Evolutionary conservation across 1,284 basidiomycete species (phyloP).

Genomic region (Anthracocystis setariae): DNA sequence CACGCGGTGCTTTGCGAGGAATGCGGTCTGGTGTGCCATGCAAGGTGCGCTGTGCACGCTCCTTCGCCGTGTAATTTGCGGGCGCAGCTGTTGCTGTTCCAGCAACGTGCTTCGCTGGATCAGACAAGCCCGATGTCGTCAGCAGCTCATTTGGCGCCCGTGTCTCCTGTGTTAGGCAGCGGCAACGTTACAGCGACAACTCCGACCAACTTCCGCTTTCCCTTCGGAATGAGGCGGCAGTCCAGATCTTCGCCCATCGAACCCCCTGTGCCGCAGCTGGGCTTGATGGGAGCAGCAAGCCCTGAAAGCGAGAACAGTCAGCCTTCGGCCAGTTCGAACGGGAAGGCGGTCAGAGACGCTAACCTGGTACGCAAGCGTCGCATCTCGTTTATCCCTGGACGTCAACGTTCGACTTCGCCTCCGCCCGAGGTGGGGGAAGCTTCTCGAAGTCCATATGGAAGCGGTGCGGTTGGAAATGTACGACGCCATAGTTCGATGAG

Average conservation of each 20-base stretch:
- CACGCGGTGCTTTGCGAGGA: conserved; percentile 86
- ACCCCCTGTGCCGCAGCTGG: conserved; percentile 7
- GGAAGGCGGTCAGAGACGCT: conserved; percentile 25
- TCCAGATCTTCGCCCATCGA: conserved; percentile 33
- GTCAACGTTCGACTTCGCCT: conserved; percentile 39
- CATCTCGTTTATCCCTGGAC: conserved; percentile 48
- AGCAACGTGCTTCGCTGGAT: conserved; percentile 47
- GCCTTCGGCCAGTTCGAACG: conserved; percentile 13
- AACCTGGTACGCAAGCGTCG: conserved; percentile 37
- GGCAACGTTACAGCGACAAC: conserved; percentile 7
- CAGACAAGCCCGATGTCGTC: conserved; percentile 38
- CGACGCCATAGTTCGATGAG: conserved; percentile 51
- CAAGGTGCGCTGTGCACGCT: conserved; percentile 79
- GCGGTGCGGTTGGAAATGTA: conserved; percentile 15
- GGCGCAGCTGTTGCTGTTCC: conserved; percentile 70
- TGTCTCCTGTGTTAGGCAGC: conserved; percentile 22
- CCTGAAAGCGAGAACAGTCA: conserved; percentile 9
- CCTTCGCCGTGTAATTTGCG: conserved; percentile 84
- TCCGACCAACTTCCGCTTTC: conserved; percentile 51
- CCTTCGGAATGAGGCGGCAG: conserved; percentile 49
- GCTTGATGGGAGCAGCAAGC: conserved; percentile 13
- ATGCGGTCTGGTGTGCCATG: conserved; percentile 87
- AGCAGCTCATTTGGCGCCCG: conserved; percentile 18
- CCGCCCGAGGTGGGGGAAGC: conserved; percentile 20
- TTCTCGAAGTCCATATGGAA: conserved; percentile 24